Percentiles rank a stretch among this genome's conserved stretches.
Conservation (phyloP, 441 rosid species). For the Croton laevigatus region DNA sequence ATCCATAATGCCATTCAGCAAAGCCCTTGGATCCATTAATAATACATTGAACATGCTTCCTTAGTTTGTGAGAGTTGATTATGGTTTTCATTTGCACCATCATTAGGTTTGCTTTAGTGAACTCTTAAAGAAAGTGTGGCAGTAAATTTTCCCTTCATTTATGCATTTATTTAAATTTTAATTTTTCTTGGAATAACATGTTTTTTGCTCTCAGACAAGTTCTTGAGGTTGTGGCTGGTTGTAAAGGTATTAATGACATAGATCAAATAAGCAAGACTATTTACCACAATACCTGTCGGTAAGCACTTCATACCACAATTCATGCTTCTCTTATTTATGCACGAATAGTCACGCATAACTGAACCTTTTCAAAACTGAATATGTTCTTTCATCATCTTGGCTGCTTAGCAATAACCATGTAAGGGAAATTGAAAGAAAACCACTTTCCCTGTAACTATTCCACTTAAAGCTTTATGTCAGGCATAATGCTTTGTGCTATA, state of each 20-base stretch:
- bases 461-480: not conserved
- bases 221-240: constrained; percentile 90
- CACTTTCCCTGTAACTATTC: not conserved
- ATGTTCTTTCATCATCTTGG: constrained; percentile 12
- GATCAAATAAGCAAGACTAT: constrained; percentile 59
- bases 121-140: not conserved
- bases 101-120: not conserved
- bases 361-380: not conserved
- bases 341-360: not conserved
- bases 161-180: not conserved
- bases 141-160: not conserved
- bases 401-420: constrained; percentile 2
- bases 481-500: not conserved
- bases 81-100: not conserved
- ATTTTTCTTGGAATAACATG: not conserved
- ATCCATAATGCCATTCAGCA: not conserved
- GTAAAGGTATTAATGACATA: constrained; percentile 63
- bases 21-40: not conserved
- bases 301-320: constrained; percentile 13
- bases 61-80: not conserved
- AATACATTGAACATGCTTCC: not conserved
- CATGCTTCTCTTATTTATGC: not conserved
- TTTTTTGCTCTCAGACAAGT: constrained; percentile 64
- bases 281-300: constrained; percentile 94
- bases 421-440: not conserved